Evolutionary conservation across 306 rosid genomes (phyloP).

Genomic region (Echinosophora koreensis): DNA sequence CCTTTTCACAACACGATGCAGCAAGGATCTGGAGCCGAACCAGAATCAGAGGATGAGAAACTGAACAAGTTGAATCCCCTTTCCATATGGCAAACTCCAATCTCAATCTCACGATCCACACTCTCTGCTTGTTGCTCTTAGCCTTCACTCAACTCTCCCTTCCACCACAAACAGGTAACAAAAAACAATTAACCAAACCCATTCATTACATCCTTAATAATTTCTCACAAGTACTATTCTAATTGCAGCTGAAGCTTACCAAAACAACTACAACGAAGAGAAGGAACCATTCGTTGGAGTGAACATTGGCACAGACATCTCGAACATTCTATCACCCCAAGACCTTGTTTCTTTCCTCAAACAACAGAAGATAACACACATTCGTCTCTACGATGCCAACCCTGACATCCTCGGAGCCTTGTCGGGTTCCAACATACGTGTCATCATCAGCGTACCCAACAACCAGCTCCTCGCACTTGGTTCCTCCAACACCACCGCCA

Average conservation of each 20-base stretch:
- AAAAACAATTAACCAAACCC: background rate
- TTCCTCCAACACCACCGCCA: slow-evolving; percentile 83
- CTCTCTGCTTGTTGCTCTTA: slow-evolving; percentile 35
- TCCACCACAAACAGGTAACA: slow-evolving; percentile 51
- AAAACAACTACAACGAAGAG: slow-evolving; percentile 37
- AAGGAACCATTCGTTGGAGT: slow-evolving; percentile 77
- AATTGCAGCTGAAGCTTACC: slow-evolving; percentile 52
- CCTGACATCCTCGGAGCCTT: slow-evolving; percentile 74
- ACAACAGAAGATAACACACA: slow-evolving; percentile 67
- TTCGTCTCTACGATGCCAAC: slow-evolving; percentile 84
- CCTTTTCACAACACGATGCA: slow-evolving; percentile 66
- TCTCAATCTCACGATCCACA: slow-evolving; percentile 18
- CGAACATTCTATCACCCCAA: slow-evolving; percentile 63
- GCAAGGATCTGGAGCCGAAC: slow-evolving; percentile 66
- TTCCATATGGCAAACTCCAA: slow-evolving; percentile 66
- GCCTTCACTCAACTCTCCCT: slow-evolving; percentile 26
- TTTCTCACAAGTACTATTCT: background rate
- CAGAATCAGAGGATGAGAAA: slow-evolving; percentile 61
- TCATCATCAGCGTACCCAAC: slow-evolving; percentile 79
- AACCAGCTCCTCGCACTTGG: slow-evolving; percentile 89
- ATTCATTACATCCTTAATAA: too few relatives aligned
- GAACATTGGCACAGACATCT: slow-evolving; percentile 82
- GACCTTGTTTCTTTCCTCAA: slow-evolving; percentile 67
- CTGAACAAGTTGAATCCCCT: slow-evolving; percentile 42
- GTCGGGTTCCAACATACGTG: slow-evolving; percentile 66